Conservation (phyloP, 768 basidiomycete species). For the Pleurotus platypus region DNA sequence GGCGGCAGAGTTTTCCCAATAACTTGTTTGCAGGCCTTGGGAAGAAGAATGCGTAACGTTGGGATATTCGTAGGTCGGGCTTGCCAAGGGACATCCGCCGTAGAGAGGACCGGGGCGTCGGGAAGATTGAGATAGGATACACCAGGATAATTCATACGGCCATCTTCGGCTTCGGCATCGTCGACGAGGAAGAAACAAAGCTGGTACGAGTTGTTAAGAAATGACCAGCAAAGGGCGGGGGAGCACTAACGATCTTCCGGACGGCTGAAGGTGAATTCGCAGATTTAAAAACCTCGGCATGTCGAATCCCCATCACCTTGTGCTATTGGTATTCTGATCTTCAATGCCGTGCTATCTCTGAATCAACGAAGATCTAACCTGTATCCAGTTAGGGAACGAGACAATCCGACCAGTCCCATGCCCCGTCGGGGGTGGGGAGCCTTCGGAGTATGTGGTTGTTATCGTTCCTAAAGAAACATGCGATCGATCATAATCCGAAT, state of each 20-base stretch:
- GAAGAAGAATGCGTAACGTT: neutral
- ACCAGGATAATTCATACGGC: neutral
- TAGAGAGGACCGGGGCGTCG: neutral
- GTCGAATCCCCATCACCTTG: neutral
- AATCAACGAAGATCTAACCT: neutral
- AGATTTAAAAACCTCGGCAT: neutral
- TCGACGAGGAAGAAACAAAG: constrained; percentile 3
- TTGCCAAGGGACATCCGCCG: neutral
- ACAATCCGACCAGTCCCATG: neutral
- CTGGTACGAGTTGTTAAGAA: neutral
- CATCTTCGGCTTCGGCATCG: neutral
- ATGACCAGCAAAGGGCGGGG: too few relatives aligned
- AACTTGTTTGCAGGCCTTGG: neutral
- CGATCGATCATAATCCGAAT: neutral
- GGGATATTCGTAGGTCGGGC: neutral
- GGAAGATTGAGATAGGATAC: neutral
- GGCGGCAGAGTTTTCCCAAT: neutral
- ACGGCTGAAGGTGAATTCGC: neutral
- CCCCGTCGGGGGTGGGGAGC: neutral
- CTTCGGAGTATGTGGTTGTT: neutral
- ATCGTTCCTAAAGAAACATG: neutral
- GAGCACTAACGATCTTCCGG: neutral
- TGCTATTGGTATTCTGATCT: neutral
- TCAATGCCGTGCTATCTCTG: neutral
- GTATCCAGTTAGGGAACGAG: neutral